A percentile compares a stretch with the other conserved stretches of the same genome.
Evolutionary conservation across 805 yeast species (phyloP).

Genomic region (Cyberlindnera xishuangbannaensis): DNA sequence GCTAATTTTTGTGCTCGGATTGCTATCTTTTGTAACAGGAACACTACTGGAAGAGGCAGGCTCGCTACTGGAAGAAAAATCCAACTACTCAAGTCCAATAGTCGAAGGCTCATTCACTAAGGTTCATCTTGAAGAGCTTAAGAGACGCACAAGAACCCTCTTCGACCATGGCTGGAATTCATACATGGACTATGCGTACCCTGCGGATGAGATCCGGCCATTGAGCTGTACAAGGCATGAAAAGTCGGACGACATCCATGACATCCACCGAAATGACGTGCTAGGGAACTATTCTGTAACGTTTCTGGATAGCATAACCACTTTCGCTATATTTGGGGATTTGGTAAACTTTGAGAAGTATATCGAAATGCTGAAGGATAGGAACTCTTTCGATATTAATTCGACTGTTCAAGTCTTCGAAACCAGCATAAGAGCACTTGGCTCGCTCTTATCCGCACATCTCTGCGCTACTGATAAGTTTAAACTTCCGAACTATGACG

Average conservation of each 20-base stretch:
- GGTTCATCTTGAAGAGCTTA: slow-evolving; percentile 26
- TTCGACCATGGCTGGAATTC: slow-evolving; percentile 73
- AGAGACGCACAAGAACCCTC: slow-evolving; percentile 45
- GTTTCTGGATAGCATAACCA: slow-evolving; percentile 72
- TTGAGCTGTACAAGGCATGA: slow-evolving; percentile 62
- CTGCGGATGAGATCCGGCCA: slow-evolving; percentile 79
- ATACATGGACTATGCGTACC: slow-evolving; percentile 67
- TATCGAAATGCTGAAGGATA: slow-evolving; percentile 27
- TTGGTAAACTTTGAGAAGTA: slow-evolving; percentile 45
- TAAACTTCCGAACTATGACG: slow-evolving; percentile 48
- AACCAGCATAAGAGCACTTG: slow-evolving; percentile 73
- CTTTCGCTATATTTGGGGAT: slow-evolving; percentile 68
- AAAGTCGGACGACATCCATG: slow-evolving; percentile 50
- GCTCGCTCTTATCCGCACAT: slow-evolving; percentile 78
- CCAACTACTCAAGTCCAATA: no score
- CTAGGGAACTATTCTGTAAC: slow-evolving; percentile 81
- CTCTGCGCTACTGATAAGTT: slow-evolving; percentile 45
- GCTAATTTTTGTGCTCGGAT: no score
- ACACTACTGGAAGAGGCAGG: no score
- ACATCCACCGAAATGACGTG: slow-evolving; percentile 70
- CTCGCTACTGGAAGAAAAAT: no score
- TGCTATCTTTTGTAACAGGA: no score
- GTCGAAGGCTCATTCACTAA: slow-evolving; percentile 18
- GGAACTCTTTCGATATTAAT: slow-evolving; percentile 27
- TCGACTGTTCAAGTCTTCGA: slow-evolving; percentile 86